Percentiles rank a stretch among this genome's conserved stretches.
These are phyloP conservation scores for Anastatica hierochuntica DNA, from an alignment of 345 rosid genomes.

Conservation along the genomic window DNA sequence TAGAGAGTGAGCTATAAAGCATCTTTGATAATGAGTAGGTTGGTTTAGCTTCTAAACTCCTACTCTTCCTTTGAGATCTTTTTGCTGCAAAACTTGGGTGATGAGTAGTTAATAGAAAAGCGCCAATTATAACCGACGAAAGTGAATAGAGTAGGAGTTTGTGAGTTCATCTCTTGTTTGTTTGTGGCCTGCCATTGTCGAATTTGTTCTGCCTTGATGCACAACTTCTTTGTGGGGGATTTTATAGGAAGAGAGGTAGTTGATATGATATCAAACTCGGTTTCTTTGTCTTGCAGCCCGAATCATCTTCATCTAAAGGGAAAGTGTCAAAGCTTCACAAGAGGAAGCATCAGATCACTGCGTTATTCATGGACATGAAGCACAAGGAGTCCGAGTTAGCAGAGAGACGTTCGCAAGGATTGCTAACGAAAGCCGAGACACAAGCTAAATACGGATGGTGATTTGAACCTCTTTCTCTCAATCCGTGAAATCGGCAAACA, in stretches of 20 bases:
- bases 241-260: background rate
- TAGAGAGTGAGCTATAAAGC: background rate
- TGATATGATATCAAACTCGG: no score
- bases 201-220: background rate
- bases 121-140: background rate
- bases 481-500: background rate
- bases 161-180: background rate
- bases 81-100: no score
- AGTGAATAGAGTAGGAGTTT: background rate
- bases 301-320: conserved; percentile 51
- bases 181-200: background rate
- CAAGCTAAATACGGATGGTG: conserved; percentile 94
- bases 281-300: conserved; percentile 41
- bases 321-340: conserved; percentile 87
- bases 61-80: background rate
- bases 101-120: no score
- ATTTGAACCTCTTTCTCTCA: conserved; percentile 12
- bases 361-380: conserved; percentile 69
- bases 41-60: background rate
- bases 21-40: no score
- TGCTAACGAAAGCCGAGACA: conserved; percentile 82
- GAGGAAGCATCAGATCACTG: conserved; percentile 94
- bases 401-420: conserved; percentile 79
- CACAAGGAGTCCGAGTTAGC: conserved; percentile 75
- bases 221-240: background rate